phyloP scores from a whole-genome alignment of 805 yeast species.

The Pichia heedii region DNA sequence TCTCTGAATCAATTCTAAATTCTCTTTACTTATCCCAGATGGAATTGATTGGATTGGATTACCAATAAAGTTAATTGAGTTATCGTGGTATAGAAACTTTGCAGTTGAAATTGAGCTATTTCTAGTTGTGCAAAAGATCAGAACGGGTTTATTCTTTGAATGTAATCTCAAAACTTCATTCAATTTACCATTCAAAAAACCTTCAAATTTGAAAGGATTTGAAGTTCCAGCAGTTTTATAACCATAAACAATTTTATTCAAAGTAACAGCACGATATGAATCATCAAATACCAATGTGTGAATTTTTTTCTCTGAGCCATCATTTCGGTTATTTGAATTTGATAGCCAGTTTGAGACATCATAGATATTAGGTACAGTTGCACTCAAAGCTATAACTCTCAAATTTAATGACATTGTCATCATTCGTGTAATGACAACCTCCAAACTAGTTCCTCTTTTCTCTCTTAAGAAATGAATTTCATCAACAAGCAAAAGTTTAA shows the following conservation, averaged over 20 bases:
- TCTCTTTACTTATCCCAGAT: constrained; percentile 53
- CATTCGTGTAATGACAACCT: constrained; percentile 87
- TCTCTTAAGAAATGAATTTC: constrained; percentile 94
- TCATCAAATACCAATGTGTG: constrained; percentile 94
- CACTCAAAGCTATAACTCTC: constrained; percentile 83
- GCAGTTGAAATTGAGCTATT: constrained; percentile 75
- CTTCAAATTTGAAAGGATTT: constrained; percentile 43
- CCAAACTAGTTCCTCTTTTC: constrained; percentile 95
- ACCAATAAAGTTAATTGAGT: constrained; percentile 63
- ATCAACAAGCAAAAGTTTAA: constrained; percentile 79
- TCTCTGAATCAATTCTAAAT: constrained; percentile 40
- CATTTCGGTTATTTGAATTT: constrained; percentile 39
- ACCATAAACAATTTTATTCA: constrained; percentile 59
- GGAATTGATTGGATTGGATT: constrained; percentile 49
- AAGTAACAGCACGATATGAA: constrained; percentile 85
- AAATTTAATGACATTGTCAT: constrained; percentile 88
- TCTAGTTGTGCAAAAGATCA: constrained; percentile 74
- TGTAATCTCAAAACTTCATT: constrained; percentile 31
- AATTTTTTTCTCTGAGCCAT: constrained; percentile 33
- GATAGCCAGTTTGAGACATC: constrained; percentile 93
- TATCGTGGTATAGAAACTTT: constrained; percentile 52
- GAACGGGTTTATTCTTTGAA: constrained; percentile 55
- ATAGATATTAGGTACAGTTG: constrained; percentile 81
- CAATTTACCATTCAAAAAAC: constrained; percentile 33
- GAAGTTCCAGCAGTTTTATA: constrained; percentile 26